Conservation (phyloP, 2,329 filamentous ascomycete species). For the Hymenoscyphus infarciens region DNA sequence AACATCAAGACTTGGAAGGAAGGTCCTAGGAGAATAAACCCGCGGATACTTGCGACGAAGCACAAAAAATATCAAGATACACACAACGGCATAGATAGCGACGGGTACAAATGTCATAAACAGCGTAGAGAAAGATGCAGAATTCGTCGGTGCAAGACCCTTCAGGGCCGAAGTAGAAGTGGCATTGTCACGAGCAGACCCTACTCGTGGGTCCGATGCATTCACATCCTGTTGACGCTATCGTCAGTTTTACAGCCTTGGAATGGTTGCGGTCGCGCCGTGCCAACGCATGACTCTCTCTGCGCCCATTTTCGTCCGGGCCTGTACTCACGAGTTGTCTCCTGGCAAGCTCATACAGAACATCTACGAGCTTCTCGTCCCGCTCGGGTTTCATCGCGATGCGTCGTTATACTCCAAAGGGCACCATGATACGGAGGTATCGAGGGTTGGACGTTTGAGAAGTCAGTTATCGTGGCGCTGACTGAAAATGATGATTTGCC, state of each 20-base stretch:
- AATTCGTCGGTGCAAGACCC: constrained; percentile 39
- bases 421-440: constrained; percentile 2
- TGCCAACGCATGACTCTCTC: constrained; percentile 2
- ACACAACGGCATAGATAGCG: constrained; percentile 45
- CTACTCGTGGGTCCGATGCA: constrained; percentile 40
- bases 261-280: not conserved
- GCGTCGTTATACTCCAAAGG: not conserved
- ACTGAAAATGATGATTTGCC: not conserved
- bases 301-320: constrained; percentile 13
- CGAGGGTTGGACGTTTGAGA: not conserved
- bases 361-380: not conserved
- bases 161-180: constrained; percentile 37
- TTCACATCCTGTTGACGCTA: constrained; percentile 19
- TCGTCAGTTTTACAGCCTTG: not conserved
- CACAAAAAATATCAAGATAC: constrained; percentile 49
- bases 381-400: constrained; percentile 6
- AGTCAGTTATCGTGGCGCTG: not conserved
- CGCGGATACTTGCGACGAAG: constrained; percentile 47
- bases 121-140: constrained; percentile 41
- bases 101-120: constrained; percentile 53
- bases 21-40: constrained; percentile 54
- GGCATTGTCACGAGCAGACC: constrained; percentile 42
- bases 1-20: constrained; percentile 47
- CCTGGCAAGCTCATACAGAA: constrained; percentile 5
- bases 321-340: constrained; percentile 5